A percentile compares a stretch with the other conserved stretches of the same genome.
Evolutionary conservation across 129 eudicot species (phyloP).

Genomic region (Solidago caesia): DNA sequence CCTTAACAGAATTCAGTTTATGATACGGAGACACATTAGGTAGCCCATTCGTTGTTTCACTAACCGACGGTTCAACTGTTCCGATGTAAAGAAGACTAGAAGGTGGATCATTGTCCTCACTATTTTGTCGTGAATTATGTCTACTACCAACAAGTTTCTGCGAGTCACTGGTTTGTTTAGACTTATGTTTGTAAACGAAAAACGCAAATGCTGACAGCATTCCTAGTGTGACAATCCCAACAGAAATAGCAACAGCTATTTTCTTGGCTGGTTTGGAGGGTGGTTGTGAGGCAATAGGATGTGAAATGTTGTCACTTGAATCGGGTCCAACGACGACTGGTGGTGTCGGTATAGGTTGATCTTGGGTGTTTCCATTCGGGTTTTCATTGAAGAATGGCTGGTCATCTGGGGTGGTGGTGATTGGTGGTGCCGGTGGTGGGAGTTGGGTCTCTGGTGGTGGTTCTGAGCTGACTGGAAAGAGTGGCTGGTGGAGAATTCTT

Average conservation of each 20-base stretch:
- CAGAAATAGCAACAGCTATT: conserved; percentile 77
- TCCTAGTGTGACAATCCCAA: conserved; percentile 70
- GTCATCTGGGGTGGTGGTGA: conserved; percentile 45
- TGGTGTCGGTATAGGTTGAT: conserved; percentile 40
- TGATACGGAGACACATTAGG: conserved; percentile 67
- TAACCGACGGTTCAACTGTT: conserved; percentile 75
- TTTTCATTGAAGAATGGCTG: conserved; percentile 90
- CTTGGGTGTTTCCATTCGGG: conserved; percentile 48
- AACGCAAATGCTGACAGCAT: conserved; percentile 85
- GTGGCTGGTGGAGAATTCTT: conserved; percentile 91
- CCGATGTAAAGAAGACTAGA: conserved; percentile 86
- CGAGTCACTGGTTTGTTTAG: conserved; percentile 44
- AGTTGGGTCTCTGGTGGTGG: conserved; percentile 63
- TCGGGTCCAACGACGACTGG: conserved; percentile 32
- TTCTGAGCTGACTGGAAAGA: conserved; percentile 63
- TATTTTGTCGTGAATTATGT: conserved; percentile 40
- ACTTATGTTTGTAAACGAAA: conserved; percentile 57
- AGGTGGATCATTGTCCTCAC: conserved; percentile 59
- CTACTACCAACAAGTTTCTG: conserved; percentile 69
- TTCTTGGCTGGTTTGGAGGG: conserved; percentile 61
- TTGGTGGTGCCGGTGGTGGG: conserved; percentile 34
- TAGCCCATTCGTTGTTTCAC: conserved; percentile 40
- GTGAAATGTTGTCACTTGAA: conserved; percentile 27
- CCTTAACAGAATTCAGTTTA: conserved; percentile 53
- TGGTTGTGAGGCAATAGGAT: conserved; percentile 57